Base-by-base conservation (phyloP, 1,284 basidiomycete genomes). In the Abortiporus biennis region DNA sequence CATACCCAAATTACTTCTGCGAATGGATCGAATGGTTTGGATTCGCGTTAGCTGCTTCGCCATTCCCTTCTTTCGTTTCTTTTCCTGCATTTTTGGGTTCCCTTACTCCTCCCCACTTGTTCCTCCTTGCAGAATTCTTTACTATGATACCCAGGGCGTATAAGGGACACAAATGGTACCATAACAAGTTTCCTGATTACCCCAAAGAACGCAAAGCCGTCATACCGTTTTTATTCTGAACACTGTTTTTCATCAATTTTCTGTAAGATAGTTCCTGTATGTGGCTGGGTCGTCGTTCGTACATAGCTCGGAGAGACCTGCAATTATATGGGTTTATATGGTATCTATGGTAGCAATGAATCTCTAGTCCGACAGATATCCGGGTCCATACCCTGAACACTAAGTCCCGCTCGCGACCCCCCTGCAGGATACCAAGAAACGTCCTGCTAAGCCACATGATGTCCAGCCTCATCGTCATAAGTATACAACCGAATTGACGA, bases 1-100 rank as follows among this genome's bases (percentile, higher is more conserved):
- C 90, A n/a, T 94, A 83, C 63, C 92, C 93, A 1, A 93, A 96
- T 64, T 96, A 96, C 62, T 68, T 92, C 38, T 92, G 85, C 64
- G 92, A 95, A 62, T 96, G 89, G 89, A 52, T 83, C 41, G 91
- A 93, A 63, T 93, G 88, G 88, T 55, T 78, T 6, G 86, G 82
- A 6, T 92, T 82, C 56, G 84, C 89, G 1, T 56, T 91, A 22
- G 84, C 86, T 2, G 74, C 79, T 21, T 63, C 69, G 0, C 69
- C 76, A 0, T 13, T 58, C 3, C 72, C 65, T 1, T 50, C 51
- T 3, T 42, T 58, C 38, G 48, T 54, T 12, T 64, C 61, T 6
- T 40, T 61, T 16, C 39, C 42, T 3, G 38, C 20, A 21, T 67
- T 49, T 62, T 59, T 53, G 31, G 43, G 32, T 23, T 59, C 50